Evolutionary conservation across 371 early-diverging fungal genomes (phyloP).

Genomic region (Cokeromyces recurvatus): DNA sequence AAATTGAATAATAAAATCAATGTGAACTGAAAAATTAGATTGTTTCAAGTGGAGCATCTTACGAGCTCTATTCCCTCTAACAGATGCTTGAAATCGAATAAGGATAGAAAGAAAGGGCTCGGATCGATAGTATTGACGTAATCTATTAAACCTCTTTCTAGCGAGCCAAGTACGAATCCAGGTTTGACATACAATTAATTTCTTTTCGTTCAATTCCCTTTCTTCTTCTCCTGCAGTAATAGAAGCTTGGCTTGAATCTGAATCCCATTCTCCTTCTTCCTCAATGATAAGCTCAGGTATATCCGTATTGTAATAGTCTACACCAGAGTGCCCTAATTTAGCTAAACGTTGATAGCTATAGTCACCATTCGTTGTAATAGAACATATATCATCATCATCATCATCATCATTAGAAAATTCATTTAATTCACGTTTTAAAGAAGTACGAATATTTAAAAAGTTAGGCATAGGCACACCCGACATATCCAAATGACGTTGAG

Average conservation of each 20-base stretch:
- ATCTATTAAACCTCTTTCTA: conserved; percentile 25
- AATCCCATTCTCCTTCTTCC: too few relatives aligned
- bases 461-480: conserved; percentile 79
- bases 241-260: conserved; percentile 4
- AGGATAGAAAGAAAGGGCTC: conserved; percentile 22
- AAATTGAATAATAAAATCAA: conserved; percentile 43
- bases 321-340: too few relatives aligned
- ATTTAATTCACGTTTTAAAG: conserved; percentile 63
- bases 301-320: not conserved
- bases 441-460: conserved; percentile 73
- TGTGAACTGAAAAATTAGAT: too few relatives aligned
- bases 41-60: conserved; percentile 27
- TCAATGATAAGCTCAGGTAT: conserved; percentile 47
- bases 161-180: conserved; percentile 52
- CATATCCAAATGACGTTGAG: conserved; percentile 79
- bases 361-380: too few relatives aligned
- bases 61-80: conserved; percentile 54
- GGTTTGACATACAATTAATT: conserved; percentile 51
- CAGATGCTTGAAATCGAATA: conserved; percentile 59
- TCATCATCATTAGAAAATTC: conserved; percentile 15
- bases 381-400: conserved; percentile 15
- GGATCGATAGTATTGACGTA: conserved; percentile 8
- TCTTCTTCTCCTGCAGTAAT: not conserved
- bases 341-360: too few relatives aligned
- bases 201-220: conserved; percentile 10